Evolutionary conservation across 2,329 filamentous ascomycete genomes (phyloP).

Genomic region (Claviceps citrina): DNA sequence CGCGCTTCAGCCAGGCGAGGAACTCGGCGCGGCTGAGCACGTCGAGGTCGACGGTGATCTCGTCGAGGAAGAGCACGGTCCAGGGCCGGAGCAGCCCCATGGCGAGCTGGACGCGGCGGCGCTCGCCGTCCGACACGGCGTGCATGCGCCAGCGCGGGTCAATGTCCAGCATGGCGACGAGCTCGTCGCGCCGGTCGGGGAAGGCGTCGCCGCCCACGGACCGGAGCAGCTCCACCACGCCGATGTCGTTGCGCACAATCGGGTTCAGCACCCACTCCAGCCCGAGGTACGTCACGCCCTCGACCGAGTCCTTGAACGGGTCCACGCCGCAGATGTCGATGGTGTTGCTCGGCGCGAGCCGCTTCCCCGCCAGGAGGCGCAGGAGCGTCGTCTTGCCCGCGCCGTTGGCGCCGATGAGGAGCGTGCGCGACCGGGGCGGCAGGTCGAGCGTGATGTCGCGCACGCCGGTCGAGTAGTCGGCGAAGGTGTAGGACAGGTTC

Average conservation of each 20-base stretch:
- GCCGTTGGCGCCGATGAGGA: slow-evolving; percentile 91
- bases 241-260: slow-evolving; percentile 89
- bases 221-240: slow-evolving; percentile 68
- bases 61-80: slow-evolving; percentile 80
- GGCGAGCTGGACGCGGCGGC: slow-evolving; percentile 79
- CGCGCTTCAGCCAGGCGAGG: slow-evolving; percentile 66
- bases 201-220: slow-evolving; percentile 79
- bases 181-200: slow-evolving; percentile 67
- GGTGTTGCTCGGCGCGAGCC: slow-evolving; percentile 61
- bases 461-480: slow-evolving; percentile 68
- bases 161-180: slow-evolving; percentile 78
- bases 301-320: slow-evolving; percentile 77
- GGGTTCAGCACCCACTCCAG: slow-evolving; percentile 97
- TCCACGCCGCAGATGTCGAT: slow-evolving; percentile 72
- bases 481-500: slow-evolving; percentile 76
- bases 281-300: slow-evolving; percentile 92
- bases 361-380: slow-evolving; percentile 85
- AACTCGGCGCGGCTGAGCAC: slow-evolving; percentile 75
- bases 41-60: slow-evolving; percentile 94
- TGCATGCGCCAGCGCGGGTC: slow-evolving; percentile 91
- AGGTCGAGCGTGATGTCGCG: slow-evolving; percentile 58
- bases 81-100: slow-evolving; percentile 91
- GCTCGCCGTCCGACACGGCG: slow-evolving; percentile 83
- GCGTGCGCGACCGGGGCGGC: slow-evolving; percentile 69
- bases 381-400: slow-evolving; percentile 95